A percentile compares a stretch with the other conserved stretches of the same genome.
phyloP scores from a whole-genome alignment of 192 early-diverging fungal species.

The Backusella luteola region DNA sequence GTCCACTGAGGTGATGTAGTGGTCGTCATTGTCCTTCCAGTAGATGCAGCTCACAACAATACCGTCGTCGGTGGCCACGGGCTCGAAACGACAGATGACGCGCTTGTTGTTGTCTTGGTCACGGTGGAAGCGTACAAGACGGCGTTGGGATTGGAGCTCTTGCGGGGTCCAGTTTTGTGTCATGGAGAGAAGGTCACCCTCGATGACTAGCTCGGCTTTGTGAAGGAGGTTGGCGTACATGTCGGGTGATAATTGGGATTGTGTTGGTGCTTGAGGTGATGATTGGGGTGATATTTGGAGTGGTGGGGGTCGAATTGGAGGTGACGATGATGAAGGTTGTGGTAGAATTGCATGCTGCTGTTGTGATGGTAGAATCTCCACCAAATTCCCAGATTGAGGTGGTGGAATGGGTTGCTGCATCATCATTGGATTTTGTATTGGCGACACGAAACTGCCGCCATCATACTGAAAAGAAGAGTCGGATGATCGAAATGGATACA shows the following conservation, averaged over 20 bases:
- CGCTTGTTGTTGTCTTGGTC: slow-evolving; percentile 55
- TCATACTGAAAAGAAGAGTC: background rate
- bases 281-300: slow-evolving; percentile 11
- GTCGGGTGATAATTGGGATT: slow-evolving; percentile 10
- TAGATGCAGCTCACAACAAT: slow-evolving; percentile 78
- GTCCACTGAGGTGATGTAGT: slow-evolving; percentile 75
- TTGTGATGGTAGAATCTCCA: background rate
- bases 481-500: background rate
- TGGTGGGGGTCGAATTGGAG: background rate
- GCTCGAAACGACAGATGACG: slow-evolving; percentile 63
- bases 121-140: slow-evolving; percentile 72
- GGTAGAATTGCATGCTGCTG: background rate
- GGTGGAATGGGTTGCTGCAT: background rate
- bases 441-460: background rate
- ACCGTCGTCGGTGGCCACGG: slow-evolving; percentile 32
- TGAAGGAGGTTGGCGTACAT: slow-evolving; percentile 59
- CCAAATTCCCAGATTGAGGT: background rate
- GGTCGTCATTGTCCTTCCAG: slow-evolving; percentile 69
- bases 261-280: slow-evolving; percentile 14
- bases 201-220: slow-evolving; percentile 68
- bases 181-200: slow-evolving; percentile 64
- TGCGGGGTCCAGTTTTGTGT: slow-evolving; percentile 59
- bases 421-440: slow-evolving; percentile 12
- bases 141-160: slow-evolving; percentile 58
- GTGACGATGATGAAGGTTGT: background rate